Evolutionary conservation across 1,139 yeast genomes (phyloP), one percentile per base, ranked within the genome.

Genomic region (Arxiozyma telluris): DNA sequence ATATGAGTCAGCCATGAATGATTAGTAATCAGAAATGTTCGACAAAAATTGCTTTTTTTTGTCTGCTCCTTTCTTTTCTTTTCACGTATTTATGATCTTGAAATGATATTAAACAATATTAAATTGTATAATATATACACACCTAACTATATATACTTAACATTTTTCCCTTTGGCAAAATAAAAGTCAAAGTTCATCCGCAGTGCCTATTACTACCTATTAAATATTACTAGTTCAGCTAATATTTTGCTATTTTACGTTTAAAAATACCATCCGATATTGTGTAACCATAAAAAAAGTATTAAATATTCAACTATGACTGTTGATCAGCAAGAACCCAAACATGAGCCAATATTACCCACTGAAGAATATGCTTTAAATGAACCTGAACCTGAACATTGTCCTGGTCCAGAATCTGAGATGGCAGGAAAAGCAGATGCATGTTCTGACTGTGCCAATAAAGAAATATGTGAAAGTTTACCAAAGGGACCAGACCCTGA

Each of bases 401-500:
- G 99, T 74, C 98, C 98, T 0, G 99, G 98, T 0, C 96, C 98
- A 1, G 96, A 91, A 66, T 87, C 96, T 1, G 96, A 89, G 60
- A 73, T 74, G 53, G 98, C 99, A 1, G 99, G 99, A 9, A 82
- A 84, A 64, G 93, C 89, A 1, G 96, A 88, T 65, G 96, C 98
- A 17, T 94, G 99, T 69, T 77, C 75, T 18, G 97, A 97, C 18
- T 94, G 99, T 73, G 95, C 98, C 20, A 93, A 94, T 70, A 91
- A 93, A 71, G 82, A 78, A 52, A 87, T 91, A 4, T 94, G 99
- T 71, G 84, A 91, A 51, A 80, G 94, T 4, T 73, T 87, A 17
- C 96, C 97, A 2, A 85, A 86, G 65, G 98, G 97, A 0, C 98
- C 98, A 0, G 98, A 94, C 68, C 96, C 96, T 0, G 98, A 94